Conservation (phyloP, 2,329 filamentous ascomycete species). For the Penicillium glabrum region DNA sequence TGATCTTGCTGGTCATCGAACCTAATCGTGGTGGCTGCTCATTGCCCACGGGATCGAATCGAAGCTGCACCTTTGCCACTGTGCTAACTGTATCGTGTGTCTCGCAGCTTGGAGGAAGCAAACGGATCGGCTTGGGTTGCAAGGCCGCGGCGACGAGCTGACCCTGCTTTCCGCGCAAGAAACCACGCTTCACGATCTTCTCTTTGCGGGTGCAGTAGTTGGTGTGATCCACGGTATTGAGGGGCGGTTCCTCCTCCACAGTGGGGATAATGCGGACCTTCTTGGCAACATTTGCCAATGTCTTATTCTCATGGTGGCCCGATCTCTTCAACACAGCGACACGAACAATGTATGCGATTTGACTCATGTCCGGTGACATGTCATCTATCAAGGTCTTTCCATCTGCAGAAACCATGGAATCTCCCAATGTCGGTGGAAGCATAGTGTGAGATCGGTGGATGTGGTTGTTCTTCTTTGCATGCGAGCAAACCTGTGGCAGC, state of each 20-base stretch:
- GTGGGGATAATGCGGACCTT: slow-evolving; percentile 62
- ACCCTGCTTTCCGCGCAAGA: slow-evolving; percentile 59
- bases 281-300: slow-evolving; percentile 52
- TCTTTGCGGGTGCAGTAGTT: slow-evolving; percentile 57
- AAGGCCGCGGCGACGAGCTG: slow-evolving; percentile 57
- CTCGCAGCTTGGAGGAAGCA: slow-evolving; percentile 44
- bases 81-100: slow-evolving; percentile 49
- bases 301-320: slow-evolving; percentile 39
- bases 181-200: slow-evolving; percentile 61
- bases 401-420: slow-evolving; percentile 53
- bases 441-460: slow-evolving; percentile 57
- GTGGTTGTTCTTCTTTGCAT: slow-evolving; percentile 51
- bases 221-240: slow-evolving; percentile 49
- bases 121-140: slow-evolving; percentile 58
- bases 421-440: slow-evolving; percentile 63
- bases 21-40: slow-evolving; percentile 55
- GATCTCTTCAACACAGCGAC: slow-evolving; percentile 44
- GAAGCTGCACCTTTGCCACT: slow-evolving; percentile 56
- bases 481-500: slow-evolving; percentile 60
- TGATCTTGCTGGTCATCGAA: slow-evolving; percentile 55
- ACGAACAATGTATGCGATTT: slow-evolving; percentile 58
- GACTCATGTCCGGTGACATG: slow-evolving; percentile 62
- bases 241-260: slow-evolving; percentile 60
- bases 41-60: slow-evolving; percentile 60
- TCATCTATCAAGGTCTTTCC: slow-evolving; percentile 58